Percentiles rank a stretch among this genome's conserved stretches.
These are phyloP conservation scores for Talaromyces proteolyticus DNA, from an alignment of 495 filamentous ascomycete genomes.

Conservation along the genomic window DNA sequence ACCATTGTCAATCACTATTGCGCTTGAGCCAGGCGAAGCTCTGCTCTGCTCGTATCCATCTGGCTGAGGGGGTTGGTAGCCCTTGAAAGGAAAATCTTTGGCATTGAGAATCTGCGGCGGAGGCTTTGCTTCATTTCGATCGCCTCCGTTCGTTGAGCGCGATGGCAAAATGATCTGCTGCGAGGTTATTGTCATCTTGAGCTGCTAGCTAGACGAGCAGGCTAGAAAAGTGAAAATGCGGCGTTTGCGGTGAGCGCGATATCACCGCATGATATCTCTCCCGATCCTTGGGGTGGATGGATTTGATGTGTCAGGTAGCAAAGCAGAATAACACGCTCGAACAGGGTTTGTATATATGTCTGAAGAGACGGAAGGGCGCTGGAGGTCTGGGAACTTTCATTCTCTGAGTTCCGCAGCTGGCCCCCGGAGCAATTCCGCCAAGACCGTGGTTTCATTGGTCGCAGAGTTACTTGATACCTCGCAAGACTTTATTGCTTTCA, in stretches of 20 bases:
- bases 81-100: slow-evolving; percentile 74
- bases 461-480: no score
- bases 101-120: slow-evolving; percentile 45
- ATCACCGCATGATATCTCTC: slow-evolving; percentile 20
- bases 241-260: neutral
- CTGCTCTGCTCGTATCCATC: slow-evolving; percentile 62
- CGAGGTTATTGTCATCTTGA: slow-evolving; percentile 45
- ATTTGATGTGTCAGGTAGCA: neutral
- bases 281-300: neutral
- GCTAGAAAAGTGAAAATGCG: slow-evolving; percentile 9
- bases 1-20: slow-evolving; percentile 99
- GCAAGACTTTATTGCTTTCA: no score
- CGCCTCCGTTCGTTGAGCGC: slow-evolving; percentile 24
- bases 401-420: slow-evolving; percentile 2
- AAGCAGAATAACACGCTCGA: neutral
- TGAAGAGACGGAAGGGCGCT: neutral
- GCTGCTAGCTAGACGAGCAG: slow-evolving; percentile 2
- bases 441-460: slow-evolving; percentile 2
- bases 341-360: neutral
- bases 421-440: neutral
- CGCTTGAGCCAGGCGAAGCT: slow-evolving; percentile 47
- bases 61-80: slow-evolving; percentile 58
- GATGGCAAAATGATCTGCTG: slow-evolving; percentile 33
- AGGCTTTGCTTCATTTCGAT: slow-evolving; percentile 38
- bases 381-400: neutral